Evolutionary conservation across 768 basidiomycete species (phyloP).

Genomic region (Coprinopsis strossmayeri): DNA sequence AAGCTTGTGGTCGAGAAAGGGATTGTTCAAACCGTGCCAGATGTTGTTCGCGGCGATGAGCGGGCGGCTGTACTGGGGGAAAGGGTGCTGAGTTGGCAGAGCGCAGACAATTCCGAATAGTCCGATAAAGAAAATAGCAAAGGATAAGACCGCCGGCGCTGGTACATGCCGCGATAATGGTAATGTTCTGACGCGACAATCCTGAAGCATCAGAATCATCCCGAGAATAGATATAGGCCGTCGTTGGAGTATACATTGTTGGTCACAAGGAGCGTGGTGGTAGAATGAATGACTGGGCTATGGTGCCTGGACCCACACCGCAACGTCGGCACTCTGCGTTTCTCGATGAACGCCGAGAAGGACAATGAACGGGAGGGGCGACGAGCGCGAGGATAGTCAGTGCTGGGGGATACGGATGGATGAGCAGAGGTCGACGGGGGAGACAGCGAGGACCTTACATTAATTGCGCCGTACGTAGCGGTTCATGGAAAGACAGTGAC

Average conservation of each 20-base stretch:
- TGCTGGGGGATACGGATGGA: neutral
- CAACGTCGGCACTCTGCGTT: too few species aligned
- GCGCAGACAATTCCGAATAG: constrained; percentile 27
- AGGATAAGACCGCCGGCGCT: constrained; percentile 33
- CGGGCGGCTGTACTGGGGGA: constrained; percentile 60
- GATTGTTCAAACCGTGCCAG: constrained; percentile 30
- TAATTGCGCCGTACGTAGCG: too few species aligned
- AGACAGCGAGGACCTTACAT: neutral
- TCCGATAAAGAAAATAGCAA: constrained; percentile 29
- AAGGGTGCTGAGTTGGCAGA: constrained; percentile 36
- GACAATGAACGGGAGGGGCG: neutral
- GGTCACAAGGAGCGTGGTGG: constrained; percentile 4
- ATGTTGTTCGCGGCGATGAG: constrained; percentile 50
- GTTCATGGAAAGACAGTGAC: too few species aligned
- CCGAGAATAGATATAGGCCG: constrained; percentile 4
- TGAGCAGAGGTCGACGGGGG: neutral
- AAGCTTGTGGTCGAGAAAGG: constrained; percentile 14
- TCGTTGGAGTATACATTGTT: constrained; percentile 2
- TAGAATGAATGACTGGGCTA: constrained; percentile 9
- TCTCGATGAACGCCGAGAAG: neutral
- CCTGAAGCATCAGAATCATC: constrained; percentile 10
- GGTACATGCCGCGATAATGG: constrained; percentile 43
- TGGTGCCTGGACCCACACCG: too few species aligned
- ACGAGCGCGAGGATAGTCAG: neutral
- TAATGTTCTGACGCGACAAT: constrained; percentile 34